Evolutionary conservation across 352 stramenopile species (phyloP), one percentile per base, ranked within the genome.

Genomic region (Phytophthora aleatoria): DNA sequence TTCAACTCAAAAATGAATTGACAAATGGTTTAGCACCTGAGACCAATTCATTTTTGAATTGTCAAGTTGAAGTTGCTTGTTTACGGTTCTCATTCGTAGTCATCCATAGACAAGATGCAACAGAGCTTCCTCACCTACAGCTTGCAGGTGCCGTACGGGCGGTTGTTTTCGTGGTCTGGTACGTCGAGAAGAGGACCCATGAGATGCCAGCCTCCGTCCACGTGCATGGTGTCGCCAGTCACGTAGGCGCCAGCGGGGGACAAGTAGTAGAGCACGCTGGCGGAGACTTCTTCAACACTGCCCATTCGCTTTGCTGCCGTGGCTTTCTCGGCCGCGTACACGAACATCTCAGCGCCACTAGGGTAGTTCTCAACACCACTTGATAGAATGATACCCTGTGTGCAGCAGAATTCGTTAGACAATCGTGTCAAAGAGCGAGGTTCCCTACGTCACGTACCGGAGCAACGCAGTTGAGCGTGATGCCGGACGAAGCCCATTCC

Each of bases 391-490:
- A 41, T 41, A 41, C 35, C 35, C 35, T 41, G 35, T n/a, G 3
- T 2, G 35, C 9, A 41, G 35, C 35, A n/a, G 10, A 41, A 4
- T 16, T n/a, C 35, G 35, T 41, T 41, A 41, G 35, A 10, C 12
- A 41, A 41, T 5, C 12, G 12, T n/a, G n/a, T 5, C 10, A 41
- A n/a, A 10, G 12, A 41, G 2, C 3, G n/a, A 16, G 12, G 5
- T 41, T 12, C n/a, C 35, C n/a, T 41, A 20, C 20, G 20, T 20
- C 35, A 87, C 47, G 42, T 70, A 89, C 80, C 30, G 92, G 92
- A 54, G 91, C 78, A 10, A 98, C 92, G 59, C 85, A 96, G 75
- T 98, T 98, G 51, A 98, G 70, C 28, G 89, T 79, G 33, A 98
- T 95, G 20, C 83, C 85, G n/a, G 70, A 90, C 31, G 91, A 78